Evolutionary conservation across 225 moss, liverwort and hornwort genomes (phyloP).

Genomic region (Straminergon stramineum): DNA sequence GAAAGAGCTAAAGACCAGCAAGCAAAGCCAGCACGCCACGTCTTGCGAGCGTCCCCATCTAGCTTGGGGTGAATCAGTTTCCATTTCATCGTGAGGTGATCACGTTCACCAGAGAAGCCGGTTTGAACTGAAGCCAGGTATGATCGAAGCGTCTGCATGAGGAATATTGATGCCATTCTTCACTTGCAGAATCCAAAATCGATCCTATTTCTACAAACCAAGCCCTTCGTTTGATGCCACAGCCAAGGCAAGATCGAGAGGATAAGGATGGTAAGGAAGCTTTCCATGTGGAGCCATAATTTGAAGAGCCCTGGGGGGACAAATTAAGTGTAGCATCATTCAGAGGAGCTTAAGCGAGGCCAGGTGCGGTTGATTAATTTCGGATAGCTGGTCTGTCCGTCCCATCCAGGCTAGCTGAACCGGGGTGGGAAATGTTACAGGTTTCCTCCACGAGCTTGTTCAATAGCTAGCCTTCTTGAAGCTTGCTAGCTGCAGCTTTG

Average conservation of each 20-base stretch:
- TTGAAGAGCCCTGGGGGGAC: background rate
- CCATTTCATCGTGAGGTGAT: too few relatives aligned
- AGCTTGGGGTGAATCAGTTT: too few relatives aligned
- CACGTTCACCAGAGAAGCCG: too few relatives aligned
- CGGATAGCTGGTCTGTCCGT: background rate
- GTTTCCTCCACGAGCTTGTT: background rate
- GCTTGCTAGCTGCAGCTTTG: background rate
- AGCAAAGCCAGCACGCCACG: too few relatives aligned
- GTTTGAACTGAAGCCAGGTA: too few relatives aligned
- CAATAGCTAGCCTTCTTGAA: background rate
- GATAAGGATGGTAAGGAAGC: background rate
- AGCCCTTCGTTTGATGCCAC: background rate
- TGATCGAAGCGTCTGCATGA: too few relatives aligned
- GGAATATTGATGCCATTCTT: too few relatives aligned
- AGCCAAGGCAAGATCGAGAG: too few relatives aligned
- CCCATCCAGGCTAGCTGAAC: background rate
- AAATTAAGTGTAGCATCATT: background rate
- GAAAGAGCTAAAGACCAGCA: too few relatives aligned
- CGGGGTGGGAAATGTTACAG: background rate
- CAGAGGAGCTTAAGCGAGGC: background rate
- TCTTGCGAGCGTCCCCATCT: too few relatives aligned
- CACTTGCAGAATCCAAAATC: background rate
- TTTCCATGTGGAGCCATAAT: background rate
- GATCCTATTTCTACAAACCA: background rate
- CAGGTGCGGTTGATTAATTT: background rate